Conservation (phyloP, 192 early-diverging fungal genomes). For the Rhizophagus prolifer region DNA sequence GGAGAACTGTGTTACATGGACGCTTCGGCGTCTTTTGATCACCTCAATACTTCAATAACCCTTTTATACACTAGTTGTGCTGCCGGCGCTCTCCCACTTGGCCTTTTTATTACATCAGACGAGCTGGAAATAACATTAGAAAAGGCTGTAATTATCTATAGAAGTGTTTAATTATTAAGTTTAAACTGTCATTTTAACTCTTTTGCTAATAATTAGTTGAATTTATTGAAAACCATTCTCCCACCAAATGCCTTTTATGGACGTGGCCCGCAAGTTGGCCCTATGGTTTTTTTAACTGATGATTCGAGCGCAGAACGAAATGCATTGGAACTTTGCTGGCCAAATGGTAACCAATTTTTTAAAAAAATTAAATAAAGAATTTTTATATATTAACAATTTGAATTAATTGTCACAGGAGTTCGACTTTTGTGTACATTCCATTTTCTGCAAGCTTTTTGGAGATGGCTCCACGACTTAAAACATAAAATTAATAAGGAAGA, state of each 20-base stretch:
- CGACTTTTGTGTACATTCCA: too few relatives aligned
- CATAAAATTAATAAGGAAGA: too few relatives aligned
- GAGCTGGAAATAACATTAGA: conserved; percentile 14
- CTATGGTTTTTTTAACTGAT: neutral
- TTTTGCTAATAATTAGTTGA: too few relatives aligned
- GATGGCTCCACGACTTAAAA: too few relatives aligned
- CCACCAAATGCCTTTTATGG: conserved; percentile 4
- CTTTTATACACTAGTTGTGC: neutral
- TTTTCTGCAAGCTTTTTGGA: too few relatives aligned
- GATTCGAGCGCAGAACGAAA: neutral
- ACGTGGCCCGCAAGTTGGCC: neutral
- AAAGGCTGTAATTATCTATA: neutral
- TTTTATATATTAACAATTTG: too few relatives aligned
- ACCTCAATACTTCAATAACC: neutral
- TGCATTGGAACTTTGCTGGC: neutral
- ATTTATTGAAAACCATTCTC: conserved; percentile 12
- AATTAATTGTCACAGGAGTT: too few relatives aligned
- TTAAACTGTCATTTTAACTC: too few relatives aligned
- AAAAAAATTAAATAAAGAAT: too few relatives aligned
- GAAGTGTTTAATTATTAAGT: too few relatives aligned
- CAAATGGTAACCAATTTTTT: too few relatives aligned
- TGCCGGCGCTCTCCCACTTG: neutral
- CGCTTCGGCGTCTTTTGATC: neutral
- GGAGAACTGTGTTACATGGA: conserved; percentile 1
- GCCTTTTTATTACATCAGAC: conserved; percentile 2